Percentiles rank a stretch among this genome's conserved stretches.
Conservation (phyloP, 179 eudicot species). For the Camellia oleifera region DNA sequence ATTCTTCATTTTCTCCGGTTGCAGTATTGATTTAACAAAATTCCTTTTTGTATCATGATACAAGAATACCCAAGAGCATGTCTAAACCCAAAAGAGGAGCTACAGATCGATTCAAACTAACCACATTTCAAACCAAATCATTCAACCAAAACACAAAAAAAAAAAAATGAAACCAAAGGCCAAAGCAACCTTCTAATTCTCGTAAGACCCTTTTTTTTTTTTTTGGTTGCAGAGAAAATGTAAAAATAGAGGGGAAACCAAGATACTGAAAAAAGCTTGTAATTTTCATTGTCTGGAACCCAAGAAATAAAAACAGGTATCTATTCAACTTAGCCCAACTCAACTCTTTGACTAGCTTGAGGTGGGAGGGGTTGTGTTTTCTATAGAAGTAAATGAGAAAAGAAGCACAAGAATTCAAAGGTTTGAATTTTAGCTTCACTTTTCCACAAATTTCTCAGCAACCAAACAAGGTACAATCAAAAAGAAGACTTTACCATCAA, state of each 20-base stretch:
- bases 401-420: background rate
- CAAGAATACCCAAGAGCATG: background rate
- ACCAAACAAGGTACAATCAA: background rate
- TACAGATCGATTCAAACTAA: background rate
- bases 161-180: background rate
- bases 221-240: background rate
- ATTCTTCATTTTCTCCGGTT: background rate
- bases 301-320: background rate
- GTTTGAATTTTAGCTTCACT: background rate
- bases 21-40: background rate
- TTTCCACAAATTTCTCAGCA: constrained; percentile 1
- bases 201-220: background rate
- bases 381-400: background rate
- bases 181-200: background rate
- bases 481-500: background rate
- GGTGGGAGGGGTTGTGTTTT: background rate
- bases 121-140: background rate
- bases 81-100: background rate
- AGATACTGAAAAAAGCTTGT: background rate
- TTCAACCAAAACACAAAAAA: background rate
- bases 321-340: constrained; percentile 1
- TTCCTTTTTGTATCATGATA: background rate
- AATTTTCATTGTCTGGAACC: background rate
- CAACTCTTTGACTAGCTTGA: constrained; percentile 4
- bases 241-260: background rate